Conservation (phyloP, 768 basidiomycete species). For the Boletus subparvulus region DNA sequence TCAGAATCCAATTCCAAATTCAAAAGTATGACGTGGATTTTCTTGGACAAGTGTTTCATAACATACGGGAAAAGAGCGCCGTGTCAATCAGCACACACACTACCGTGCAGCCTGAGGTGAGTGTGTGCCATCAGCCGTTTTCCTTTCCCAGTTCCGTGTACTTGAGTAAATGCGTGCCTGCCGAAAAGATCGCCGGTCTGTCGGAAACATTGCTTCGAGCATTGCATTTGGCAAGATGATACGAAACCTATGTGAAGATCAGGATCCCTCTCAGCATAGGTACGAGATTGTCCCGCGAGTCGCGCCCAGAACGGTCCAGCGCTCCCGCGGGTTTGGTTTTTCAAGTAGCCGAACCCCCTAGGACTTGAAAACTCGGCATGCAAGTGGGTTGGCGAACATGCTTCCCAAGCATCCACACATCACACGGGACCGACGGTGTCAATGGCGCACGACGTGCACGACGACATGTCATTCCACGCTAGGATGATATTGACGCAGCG, state of each 20-base stretch:
- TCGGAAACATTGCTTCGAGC: constrained; percentile 16
- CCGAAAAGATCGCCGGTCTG: constrained; percentile 4
- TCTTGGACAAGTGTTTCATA: constrained; percentile 12
- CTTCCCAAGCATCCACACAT: neutral
- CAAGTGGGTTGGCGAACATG: neutral
- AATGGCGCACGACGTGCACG: neutral
- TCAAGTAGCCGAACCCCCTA: neutral
- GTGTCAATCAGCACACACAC: neutral
- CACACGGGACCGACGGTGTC: neutral
- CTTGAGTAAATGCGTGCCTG: neutral
- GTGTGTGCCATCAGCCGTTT: neutral
- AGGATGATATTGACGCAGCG: neutral
- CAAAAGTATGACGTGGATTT: neutral
- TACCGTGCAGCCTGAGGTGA: no score
- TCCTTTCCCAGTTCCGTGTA: neutral
- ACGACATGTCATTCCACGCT: neutral
- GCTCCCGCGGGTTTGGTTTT: no score
- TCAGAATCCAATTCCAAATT: constrained; percentile 11
- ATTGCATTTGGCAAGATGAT: neutral
- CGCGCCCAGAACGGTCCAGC: neutral
- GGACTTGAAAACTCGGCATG: neutral
- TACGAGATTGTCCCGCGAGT: constrained; percentile 11
- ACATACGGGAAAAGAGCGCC: constrained; percentile 8
- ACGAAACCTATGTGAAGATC: constrained; percentile 4
- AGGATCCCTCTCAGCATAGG: constrained; percentile 3